A percentile compares a stretch with the other conserved stretches of the same genome.
These are phyloP conservation scores for Polychaeton citri DNA, from an alignment of 2,329 filamentous ascomycete genomes.

Conservation along the genomic window DNA sequence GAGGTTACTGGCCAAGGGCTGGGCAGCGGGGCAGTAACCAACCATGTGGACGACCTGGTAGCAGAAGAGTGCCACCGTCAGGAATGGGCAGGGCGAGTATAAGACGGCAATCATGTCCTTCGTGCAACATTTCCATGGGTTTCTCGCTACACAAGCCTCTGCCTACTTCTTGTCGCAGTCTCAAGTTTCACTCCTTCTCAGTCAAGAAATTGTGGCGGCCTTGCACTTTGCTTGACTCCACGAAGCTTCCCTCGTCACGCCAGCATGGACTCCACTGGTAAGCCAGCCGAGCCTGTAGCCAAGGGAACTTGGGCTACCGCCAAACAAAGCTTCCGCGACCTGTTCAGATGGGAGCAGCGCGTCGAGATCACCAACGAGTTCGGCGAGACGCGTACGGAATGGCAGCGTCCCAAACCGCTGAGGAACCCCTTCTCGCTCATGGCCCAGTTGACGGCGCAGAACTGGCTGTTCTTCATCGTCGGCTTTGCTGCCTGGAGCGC, in stretches of 20 bases:
- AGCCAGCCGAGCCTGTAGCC: slow-evolving; percentile 52
- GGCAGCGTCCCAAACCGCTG: slow-evolving; percentile 52
- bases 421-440: slow-evolving; percentile 59
- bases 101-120: too few relatives aligned
- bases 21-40: neutral
- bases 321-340: slow-evolving; percentile 49
- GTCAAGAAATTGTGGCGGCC: too few relatives aligned
- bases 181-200: too few relatives aligned
- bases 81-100: too few relatives aligned
- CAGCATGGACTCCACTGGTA: slow-evolving; percentile 14
- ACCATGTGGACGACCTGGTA: too few relatives aligned
- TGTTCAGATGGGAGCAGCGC: slow-evolving; percentile 63
- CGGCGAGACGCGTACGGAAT: slow-evolving; percentile 54
- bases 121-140: too few relatives aligned
- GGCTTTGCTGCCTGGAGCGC: slow-evolving; percentile 66
- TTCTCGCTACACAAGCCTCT: too few relatives aligned
- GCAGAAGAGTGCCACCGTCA: too few relatives aligned
- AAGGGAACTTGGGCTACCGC: slow-evolving; percentile 52
- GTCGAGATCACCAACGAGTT: slow-evolving; percentile 51
- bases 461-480: slow-evolving; percentile 64
- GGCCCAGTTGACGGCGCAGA: slow-evolving; percentile 46
- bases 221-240: too few relatives aligned
- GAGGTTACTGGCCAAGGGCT: neutral
- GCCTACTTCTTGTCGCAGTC: too few relatives aligned
- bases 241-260: too few relatives aligned